Base-by-base conservation (phyloP, 225 moss, liverwort and hornwort species). In the Bryoerythrophyllum caledonicum region DNA sequence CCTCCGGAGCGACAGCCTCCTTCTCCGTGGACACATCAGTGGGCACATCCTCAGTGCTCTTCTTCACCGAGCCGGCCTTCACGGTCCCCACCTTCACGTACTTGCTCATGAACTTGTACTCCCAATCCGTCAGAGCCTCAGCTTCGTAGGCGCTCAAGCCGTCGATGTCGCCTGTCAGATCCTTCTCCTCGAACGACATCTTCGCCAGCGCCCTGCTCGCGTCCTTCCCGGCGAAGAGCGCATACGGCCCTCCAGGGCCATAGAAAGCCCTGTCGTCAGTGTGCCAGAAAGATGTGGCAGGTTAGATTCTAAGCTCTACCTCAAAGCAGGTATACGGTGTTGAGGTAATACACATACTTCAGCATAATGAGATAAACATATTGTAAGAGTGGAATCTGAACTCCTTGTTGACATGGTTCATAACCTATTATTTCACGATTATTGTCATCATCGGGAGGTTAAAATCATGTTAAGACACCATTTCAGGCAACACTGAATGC, bases 91-190 rank as follows among this genome's bases (percentile, higher is more conserved):
- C 93, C 68, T 93, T 91, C 32, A 78, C 80, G 40, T 96, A 96
- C 86, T 96, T 96, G 91, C 86, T 83, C 76, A 73, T 84, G 72
- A 96, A 93, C 83, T 90, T 96, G 73, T 62, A 91, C 82, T 93
- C 95, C 95, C 95, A 96, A 41, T 93, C 91, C 17, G 88, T 87
- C 68, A 96, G 73, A 19, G 93, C 88, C 74, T 91, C 90, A 1
- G 81, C 13, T 74, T 96, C 95, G 24, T 87, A 89, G 0, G 88
- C 34, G 37, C 86, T 84, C 25, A 93, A 81, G 3, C 89, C 93
- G 38, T 90, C 86, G 2, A 72, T 43, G 15, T 93, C 84, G 0
- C 93, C 93, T 10, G 88, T 93, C 49, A 96, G 78, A 64, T 96
- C 95, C 58, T 82, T 79, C 38, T 89, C 82, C 74, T 89, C 89